Conservation (phyloP, 108 stramenopile species). For the Pseudonitzschia delicatissima region DNA sequence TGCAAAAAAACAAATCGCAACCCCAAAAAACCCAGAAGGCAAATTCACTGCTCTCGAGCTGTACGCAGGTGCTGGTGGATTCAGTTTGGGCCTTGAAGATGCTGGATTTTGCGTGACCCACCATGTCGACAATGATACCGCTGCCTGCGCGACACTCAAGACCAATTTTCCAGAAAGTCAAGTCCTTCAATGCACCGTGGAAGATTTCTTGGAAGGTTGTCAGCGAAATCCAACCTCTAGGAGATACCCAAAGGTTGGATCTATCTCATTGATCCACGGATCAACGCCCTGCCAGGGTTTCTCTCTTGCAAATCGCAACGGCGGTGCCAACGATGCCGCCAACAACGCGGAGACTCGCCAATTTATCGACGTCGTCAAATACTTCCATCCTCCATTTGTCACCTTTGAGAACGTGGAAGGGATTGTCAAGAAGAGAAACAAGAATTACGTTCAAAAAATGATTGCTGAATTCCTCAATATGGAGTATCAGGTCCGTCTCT, state of each 20-base stretch:
- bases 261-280: slow-evolving; percentile 40
- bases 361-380: slow-evolving; percentile 41
- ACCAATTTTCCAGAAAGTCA: background rate
- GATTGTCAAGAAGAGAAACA: slow-evolving; percentile 7
- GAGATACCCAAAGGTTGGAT: slow-evolving; percentile 5
- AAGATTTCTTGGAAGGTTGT: background rate
- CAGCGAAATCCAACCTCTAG: background rate
- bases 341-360: slow-evolving; percentile 43
- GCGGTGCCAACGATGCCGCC: slow-evolving; percentile 37
- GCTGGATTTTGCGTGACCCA: background rate
- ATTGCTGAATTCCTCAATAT: slow-evolving; percentile 27
- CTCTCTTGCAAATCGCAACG: slow-evolving; percentile 54
- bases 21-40: background rate
- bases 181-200: background rate
- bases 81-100: background rate
- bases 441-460: slow-evolving; percentile 33
- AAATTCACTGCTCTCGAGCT: background rate
- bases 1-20: background rate
- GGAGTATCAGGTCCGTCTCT: slow-evolving; percentile 48
- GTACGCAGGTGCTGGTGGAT: slow-evolving; percentile 2
- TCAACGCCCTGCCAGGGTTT: slow-evolving; percentile 64
- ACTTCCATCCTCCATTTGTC: slow-evolving; percentile 38
- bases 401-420: slow-evolving; percentile 60
- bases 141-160: background rate
- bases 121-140: slow-evolving; percentile 2